phyloP scores from a whole-genome alignment of 176 grass and related monocot species.

The Dactylis glomerata region DNA sequence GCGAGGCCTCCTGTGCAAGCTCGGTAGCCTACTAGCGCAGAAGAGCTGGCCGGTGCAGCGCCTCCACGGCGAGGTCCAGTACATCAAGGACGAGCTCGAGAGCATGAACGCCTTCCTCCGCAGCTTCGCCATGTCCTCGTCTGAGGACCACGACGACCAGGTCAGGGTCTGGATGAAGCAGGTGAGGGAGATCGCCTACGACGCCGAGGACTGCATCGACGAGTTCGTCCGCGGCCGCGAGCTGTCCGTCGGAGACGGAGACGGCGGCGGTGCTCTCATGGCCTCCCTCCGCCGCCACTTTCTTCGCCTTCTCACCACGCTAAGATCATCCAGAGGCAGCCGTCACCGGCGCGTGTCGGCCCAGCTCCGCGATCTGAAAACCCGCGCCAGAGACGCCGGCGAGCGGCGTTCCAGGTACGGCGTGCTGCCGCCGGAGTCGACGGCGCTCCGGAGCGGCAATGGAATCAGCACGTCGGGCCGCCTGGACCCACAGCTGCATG shows the following conservation, averaged over 20 bases:
- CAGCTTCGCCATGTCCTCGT: slow-evolving; percentile 1
- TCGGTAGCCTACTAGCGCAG: slow-evolving; percentile 24
- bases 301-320: background rate
- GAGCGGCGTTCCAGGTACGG: slow-evolving; percentile 14
- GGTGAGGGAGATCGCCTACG: slow-evolving; percentile 38
- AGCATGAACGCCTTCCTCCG: slow-evolving; percentile 42
- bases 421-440: background rate
- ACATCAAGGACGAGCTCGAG: slow-evolving; percentile 38
- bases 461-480: background rate
- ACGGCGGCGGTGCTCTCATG: background rate
- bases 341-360: slow-evolving; percentile 4
- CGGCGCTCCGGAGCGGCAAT: background rate
- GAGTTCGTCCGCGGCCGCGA: background rate
- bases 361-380: slow-evolving; percentile 25
- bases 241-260: background rate
- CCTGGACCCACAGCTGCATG: slow-evolving; percentile 24
- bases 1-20: slow-evolving; percentile 19
- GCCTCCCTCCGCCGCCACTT: background rate
- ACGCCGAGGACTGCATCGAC: slow-evolving; percentile 41
- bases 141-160: slow-evolving; percentile 19
- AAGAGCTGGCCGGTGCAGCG: slow-evolving; percentile 4
- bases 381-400: background rate
- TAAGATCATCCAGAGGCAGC: background rate
- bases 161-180: slow-evolving; percentile 36
- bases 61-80: slow-evolving; percentile 26